Evolutionary conservation across 306 rosid species (phyloP).

Genomic region (Prosopis cineraria): DNA sequence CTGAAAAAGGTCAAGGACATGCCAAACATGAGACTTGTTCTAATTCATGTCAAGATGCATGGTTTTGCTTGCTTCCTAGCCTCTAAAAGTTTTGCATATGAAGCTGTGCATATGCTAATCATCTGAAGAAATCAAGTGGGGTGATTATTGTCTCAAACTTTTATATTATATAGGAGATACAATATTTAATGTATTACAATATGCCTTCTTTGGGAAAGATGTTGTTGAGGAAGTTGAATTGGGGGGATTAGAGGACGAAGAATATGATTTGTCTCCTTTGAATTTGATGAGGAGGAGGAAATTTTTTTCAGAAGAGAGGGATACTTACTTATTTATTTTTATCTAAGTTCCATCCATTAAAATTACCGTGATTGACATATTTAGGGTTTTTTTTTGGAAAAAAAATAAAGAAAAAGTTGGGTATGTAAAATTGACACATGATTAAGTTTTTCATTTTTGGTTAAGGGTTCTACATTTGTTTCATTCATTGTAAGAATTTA

Average conservation of each 20-base stretch:
- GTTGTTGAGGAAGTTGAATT: slow-evolving; percentile 75
- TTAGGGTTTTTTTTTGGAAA: neutral
- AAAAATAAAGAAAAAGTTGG: too few relatives aligned
- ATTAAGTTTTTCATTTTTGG: slow-evolving; percentile 1
- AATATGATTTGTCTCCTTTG: slow-evolving; percentile 47
- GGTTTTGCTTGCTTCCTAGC: too few relatives aligned
- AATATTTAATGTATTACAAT: slow-evolving; percentile 86
- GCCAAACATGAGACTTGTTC: too few relatives aligned
- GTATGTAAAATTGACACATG: neutral
- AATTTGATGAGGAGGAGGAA: slow-evolving; percentile 68
- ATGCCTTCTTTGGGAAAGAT: slow-evolving; percentile 88
- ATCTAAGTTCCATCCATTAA: neutral
- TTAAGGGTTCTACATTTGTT: neutral
- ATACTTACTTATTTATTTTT: slow-evolving; percentile 31
- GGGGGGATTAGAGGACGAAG: slow-evolving; percentile 79
- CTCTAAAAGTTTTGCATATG: too few relatives aligned
- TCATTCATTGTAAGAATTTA: neutral
- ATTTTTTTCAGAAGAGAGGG: slow-evolving; percentile 66
- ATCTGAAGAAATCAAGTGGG: neutral
- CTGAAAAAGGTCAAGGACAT: too few relatives aligned
- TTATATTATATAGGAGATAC: too few relatives aligned
- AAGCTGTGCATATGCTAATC: neutral
- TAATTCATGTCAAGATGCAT: too few relatives aligned
- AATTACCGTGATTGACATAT: neutral
- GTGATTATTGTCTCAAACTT: slow-evolving; percentile 18